Conservation (phyloP, 192 early-diverging fungal genomes). For the Gamsiella multidivaricata region DNA sequence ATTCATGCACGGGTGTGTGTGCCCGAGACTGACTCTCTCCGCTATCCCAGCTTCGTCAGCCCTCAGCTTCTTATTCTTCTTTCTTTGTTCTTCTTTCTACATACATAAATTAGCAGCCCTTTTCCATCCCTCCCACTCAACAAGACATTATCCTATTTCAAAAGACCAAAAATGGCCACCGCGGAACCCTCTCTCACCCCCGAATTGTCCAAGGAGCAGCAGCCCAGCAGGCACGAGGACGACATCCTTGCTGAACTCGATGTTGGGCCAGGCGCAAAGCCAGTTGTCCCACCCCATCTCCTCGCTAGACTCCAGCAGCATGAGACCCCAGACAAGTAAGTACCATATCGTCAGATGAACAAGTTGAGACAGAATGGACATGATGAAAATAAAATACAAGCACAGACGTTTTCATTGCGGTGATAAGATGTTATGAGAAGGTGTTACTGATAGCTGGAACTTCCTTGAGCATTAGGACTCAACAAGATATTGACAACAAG, state of each 20-base stretch:
- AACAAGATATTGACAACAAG: constrained; percentile 44
- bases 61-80: too few relatives aligned
- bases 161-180: constrained; percentile 18
- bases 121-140: neutral
- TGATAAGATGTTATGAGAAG: too few relatives aligned
- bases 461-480: constrained; percentile 21
- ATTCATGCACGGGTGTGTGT: too few relatives aligned
- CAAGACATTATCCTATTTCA: neutral
- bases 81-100: neutral
- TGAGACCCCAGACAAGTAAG: constrained; percentile 38
- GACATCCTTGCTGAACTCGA: constrained; percentile 35
- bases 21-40: too few relatives aligned
- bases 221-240: constrained; percentile 10
- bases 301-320: constrained; percentile 30
- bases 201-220: constrained; percentile 22
- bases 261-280: constrained; percentile 21
- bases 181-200: neutral
- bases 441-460: too few relatives aligned
- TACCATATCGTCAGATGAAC: neutral
- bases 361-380: too few relatives aligned
- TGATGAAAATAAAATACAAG: too few relatives aligned
- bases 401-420: too few relatives aligned
- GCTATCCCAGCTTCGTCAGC: too few relatives aligned
- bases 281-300: constrained; percentile 41
- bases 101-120: neutral